These are phyloP conservation scores for Kwoniella newhampshirensis DNA, from an alignment of 768 basidiomycete genomes.

Conservation along the genomic window DNA sequence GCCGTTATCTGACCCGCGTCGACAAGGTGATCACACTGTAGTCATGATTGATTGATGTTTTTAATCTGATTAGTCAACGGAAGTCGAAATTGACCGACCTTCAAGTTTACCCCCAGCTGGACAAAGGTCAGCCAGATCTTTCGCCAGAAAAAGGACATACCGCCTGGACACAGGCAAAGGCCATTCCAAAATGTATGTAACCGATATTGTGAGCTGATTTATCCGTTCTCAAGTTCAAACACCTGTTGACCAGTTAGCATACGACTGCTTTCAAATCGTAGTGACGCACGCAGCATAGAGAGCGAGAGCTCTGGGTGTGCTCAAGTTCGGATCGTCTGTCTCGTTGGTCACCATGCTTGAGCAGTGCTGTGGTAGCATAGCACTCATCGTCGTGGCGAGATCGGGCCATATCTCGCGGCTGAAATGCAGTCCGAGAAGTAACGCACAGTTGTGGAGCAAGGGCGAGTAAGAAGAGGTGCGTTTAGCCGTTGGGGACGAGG, in stretches of 20 bases:
- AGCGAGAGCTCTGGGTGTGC: constrained; percentile 4
- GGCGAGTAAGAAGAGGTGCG: constrained; percentile 20
- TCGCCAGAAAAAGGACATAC: constrained; percentile 1
- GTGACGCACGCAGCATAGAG: constrained; percentile 8
- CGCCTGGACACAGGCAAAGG: constrained; percentile 7
- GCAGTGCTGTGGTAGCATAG: constrained; percentile 6
- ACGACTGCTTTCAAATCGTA: background rate
- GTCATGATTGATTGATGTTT: no score
- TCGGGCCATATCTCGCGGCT: constrained; percentile 11
- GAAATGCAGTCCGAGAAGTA: constrained; percentile 14
- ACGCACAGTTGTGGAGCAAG: constrained; percentile 10
- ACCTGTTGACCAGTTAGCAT: constrained; percentile 1
- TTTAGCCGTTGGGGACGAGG: background rate
- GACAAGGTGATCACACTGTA: constrained; percentile 6
- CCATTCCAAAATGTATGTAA: constrained; percentile 15
- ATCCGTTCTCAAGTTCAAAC: constrained; percentile 9
- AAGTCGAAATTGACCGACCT: background rate
- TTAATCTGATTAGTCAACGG: background rate
- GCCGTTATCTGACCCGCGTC: constrained; percentile 2
- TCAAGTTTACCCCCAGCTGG: constrained; percentile 6
- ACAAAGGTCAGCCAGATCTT: background rate
- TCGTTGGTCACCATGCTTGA: constrained; percentile 3
- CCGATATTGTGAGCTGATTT: constrained; percentile 7
- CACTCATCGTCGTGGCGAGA: background rate
- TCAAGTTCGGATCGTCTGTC: constrained; percentile 4